Percentiles rank a stretch among this genome's conserved stretches.
These are phyloP conservation scores for Aspergillus proliferans DNA, from an alignment of 2,329 filamentous ascomycete species.

Conservation along the genomic window DNA sequence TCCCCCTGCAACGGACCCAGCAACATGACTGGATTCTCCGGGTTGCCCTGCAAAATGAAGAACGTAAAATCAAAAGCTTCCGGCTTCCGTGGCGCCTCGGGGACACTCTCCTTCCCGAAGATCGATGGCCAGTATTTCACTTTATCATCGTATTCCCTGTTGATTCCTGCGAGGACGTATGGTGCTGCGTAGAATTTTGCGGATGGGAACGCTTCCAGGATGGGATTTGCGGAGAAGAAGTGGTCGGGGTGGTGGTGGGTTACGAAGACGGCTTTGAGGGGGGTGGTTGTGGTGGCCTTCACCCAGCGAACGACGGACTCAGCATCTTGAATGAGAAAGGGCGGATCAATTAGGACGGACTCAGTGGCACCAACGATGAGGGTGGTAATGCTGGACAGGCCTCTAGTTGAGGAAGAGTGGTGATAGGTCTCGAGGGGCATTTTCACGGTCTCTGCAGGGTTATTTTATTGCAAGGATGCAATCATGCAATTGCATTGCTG, in stretches of 20 bases:
- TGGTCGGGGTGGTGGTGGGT: slow-evolving; percentile 33
- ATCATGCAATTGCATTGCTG: neutral
- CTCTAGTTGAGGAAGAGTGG: slow-evolving; percentile 15
- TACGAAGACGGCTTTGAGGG: slow-evolving; percentile 26
- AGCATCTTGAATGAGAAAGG: slow-evolving; percentile 27
- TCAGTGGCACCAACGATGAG: slow-evolving; percentile 17
- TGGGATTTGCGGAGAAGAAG: slow-evolving; percentile 26
- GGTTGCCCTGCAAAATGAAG: slow-evolving; percentile 21
- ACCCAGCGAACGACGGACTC: slow-evolving; percentile 22
- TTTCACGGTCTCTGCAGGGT: neutral
- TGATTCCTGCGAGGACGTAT: slow-evolving; percentile 26
- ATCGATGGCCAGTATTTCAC: slow-evolving; percentile 24
- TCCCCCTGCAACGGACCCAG: slow-evolving; percentile 29
- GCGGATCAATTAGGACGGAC: slow-evolving; percentile 24
- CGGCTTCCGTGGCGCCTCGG: slow-evolving; percentile 20
- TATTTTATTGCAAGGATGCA: neutral
- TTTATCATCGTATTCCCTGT: slow-evolving; percentile 30
- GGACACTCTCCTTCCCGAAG: slow-evolving; percentile 23
- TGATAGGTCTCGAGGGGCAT: slow-evolving; percentile 10
- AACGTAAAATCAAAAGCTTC: slow-evolving; percentile 21
- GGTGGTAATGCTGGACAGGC: slow-evolving; percentile 23
- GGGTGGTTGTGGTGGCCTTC: slow-evolving; percentile 14
- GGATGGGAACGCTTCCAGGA: slow-evolving; percentile 21
- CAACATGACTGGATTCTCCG: slow-evolving; percentile 18
- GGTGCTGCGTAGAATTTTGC: slow-evolving; percentile 18